Base-by-base conservation (phyloP, 2,329 filamentous ascomycete species). In the Paramyrothecium sp. region DNA sequence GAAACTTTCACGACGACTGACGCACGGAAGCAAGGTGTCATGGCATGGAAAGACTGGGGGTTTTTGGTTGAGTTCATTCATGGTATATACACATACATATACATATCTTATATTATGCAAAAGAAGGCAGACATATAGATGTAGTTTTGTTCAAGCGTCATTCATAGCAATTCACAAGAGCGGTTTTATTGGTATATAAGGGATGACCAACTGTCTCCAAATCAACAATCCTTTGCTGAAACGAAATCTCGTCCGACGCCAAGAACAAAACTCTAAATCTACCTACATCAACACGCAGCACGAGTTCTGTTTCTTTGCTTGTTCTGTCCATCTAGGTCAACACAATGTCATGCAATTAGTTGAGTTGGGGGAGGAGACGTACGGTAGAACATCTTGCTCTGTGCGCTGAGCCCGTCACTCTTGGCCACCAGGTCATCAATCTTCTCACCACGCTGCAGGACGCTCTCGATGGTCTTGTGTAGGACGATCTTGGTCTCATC, bases 341-440 rank as follows among this genome's bases (percentile, higher is more conserved):
- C 52, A 55, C 48, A 46, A 52, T 3, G 2, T 21, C 33, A 33
- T 30, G 17, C 50, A 51, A 56, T 47, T 10, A 11, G 8, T 44
- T 16, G 20, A 23, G 17, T 30, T 17, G 30, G 20, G 21, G 51
- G 41, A 33, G n/a, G 17, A 7, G 21, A 77, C 82, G 67, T 75
- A 89, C 89, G 92, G 75, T 98, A 98, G 75, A 99, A 99, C 89
- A 96, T 94, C 84, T 97, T 98, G 79, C 92, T 97, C 81, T 95
- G 90, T 53, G 87, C 85, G 75, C 91, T 96, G 69, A 99, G 76
- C 13, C 89, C 91, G 67, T 97, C 92, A 69, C 91, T 96, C 86
- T 98, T 98, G 62, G 89, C 88, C 50, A 98, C 94, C 66, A 99
- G 77, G 67, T 90, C 91, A 71, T 98, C 94, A 65, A 99, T 92